phyloP scores from a whole-genome alignment of 306 rosid species.

The Castanea crenata region DNA sequence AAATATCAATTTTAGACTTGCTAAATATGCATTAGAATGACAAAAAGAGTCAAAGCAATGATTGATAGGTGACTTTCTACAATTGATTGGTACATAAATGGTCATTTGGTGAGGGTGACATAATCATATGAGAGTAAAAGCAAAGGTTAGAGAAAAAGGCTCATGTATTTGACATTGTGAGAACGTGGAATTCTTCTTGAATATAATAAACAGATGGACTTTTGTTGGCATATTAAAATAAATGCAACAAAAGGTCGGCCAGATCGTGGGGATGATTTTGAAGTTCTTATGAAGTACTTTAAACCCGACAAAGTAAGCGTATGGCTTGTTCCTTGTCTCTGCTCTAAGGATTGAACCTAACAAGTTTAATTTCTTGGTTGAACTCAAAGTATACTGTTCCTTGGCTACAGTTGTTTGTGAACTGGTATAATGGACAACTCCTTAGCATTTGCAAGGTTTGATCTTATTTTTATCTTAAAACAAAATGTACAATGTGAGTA shows the following conservation, averaged over 20 bases:
- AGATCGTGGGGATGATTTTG: slow-evolving; percentile 70
- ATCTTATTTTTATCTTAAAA: too few species aligned
- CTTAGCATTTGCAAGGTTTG: too few species aligned
- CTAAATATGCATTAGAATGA: slow-evolving; percentile 11
- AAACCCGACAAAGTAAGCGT: slow-evolving; percentile 57
- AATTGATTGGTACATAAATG: slow-evolving; percentile 29
- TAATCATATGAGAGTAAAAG: background rate
- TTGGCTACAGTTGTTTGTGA: too few species aligned
- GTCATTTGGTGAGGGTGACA: slow-evolving; percentile 22
- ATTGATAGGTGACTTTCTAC: slow-evolving; percentile 34
- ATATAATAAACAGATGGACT: slow-evolving; percentile 33
- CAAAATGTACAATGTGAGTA: too few species aligned
- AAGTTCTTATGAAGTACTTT: slow-evolving; percentile 28
- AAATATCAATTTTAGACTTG: slow-evolving; percentile 15
- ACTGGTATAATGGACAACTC: too few species aligned
- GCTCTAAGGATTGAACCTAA: slow-evolving; percentile 19
- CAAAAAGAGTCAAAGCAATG: slow-evolving; percentile 30
- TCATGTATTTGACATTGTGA: slow-evolving; percentile 34
- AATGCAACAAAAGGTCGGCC: slow-evolving; percentile 36
- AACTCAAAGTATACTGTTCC: background rate
- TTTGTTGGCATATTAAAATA: slow-evolving; percentile 34
- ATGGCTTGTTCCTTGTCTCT: slow-evolving; percentile 55
- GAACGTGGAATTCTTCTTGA: slow-evolving; percentile 65
- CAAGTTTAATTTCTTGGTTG: slow-evolving; percentile 2
- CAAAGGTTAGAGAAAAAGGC: slow-evolving; percentile 11